phyloP scores from a whole-genome alignment of 805 yeast species.

The Hanseniaspora osmophila region DNA sequence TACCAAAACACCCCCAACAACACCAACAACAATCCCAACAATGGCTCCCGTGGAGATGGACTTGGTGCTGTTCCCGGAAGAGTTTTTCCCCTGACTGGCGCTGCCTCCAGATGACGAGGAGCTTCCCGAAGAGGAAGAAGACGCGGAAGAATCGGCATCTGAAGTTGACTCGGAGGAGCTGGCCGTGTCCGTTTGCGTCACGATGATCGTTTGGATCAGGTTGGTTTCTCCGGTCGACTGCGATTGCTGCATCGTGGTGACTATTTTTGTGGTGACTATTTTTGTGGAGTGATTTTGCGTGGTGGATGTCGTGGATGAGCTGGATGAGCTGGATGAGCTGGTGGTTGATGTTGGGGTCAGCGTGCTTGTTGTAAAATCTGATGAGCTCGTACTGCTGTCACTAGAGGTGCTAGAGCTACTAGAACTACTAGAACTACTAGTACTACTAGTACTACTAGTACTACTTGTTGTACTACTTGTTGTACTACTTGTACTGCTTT shows the following conservation, averaged over 20 bases:
- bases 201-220: constrained; percentile 10
- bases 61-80: constrained; percentile 1
- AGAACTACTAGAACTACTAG: constrained; percentile 6
- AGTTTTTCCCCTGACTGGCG: constrained; percentile 4
- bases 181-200: constrained; percentile 3
- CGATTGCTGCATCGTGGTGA: constrained; percentile 6
- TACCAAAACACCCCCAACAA: constrained; percentile 29
- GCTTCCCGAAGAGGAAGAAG: constrained; percentile 7
- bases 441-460: constrained; percentile 4
- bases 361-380: constrained; percentile 6
- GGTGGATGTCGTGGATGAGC: constrained; percentile 7
- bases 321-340: constrained; percentile 7
- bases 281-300: constrained; percentile 9
- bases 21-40: constrained; percentile 49
- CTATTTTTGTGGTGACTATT: constrained; percentile 9
- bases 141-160: constrained; percentile 6
- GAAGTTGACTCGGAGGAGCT: constrained; percentile 1
- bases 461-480: neutral
- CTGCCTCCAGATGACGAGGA: constrained; percentile 6
- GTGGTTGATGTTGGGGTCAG: constrained; percentile 5
- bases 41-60: constrained; percentile 32
- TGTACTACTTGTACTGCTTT: too few relatives aligned
- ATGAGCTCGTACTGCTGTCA: constrained; percentile 6
- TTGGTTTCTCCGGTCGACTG: constrained; percentile 16
- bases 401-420: constrained; percentile 4